Evolutionary conservation across 1,284 basidiomycete species (phyloP).

Genomic region (Fomitopsis pinicola): DNA sequence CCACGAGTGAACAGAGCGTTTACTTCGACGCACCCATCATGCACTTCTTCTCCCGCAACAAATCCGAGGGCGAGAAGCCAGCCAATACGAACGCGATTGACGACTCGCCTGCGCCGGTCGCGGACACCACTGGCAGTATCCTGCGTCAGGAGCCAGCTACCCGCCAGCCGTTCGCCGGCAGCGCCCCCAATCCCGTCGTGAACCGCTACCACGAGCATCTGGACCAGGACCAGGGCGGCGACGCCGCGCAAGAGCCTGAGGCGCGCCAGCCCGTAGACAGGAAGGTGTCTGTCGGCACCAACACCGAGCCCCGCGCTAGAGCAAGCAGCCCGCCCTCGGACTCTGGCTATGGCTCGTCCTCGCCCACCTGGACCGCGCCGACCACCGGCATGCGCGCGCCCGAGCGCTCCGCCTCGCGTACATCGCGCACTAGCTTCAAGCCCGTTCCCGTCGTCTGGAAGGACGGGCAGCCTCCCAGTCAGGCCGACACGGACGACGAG

Average conservation of each 20-base stretch:
- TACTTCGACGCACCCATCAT: slow-evolving; percentile 39
- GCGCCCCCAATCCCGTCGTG: neutral
- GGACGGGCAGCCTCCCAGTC: slow-evolving; percentile 6
- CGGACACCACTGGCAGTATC: neutral
- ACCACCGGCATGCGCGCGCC: neutral
- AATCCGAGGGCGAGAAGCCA: neutral
- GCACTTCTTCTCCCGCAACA: slow-evolving; percentile 21
- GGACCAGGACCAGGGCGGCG: slow-evolving; percentile 5
- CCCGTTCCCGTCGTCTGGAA: slow-evolving; percentile 26
- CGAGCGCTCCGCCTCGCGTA: slow-evolving; percentile 7
- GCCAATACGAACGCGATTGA: neutral
- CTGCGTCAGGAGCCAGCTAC: neutral
- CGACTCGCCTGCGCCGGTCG: neutral
- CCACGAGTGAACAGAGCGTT: slow-evolving; percentile 31
- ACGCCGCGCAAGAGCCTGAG: neutral
- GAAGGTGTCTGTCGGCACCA: neutral
- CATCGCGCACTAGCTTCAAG: slow-evolving; percentile 15
- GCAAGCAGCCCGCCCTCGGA: slow-evolving; percentile 13
- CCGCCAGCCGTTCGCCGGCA: slow-evolving; percentile 3
- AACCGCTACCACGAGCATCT: neutral
- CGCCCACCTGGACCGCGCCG: neutral
- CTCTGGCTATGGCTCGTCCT: slow-evolving; percentile 23
- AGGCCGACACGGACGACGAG: slow-evolving; percentile 3
- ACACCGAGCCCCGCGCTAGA: neutral
- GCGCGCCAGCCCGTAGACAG: neutral